phyloP scores from a whole-genome alignment of 2,329 filamentous ascomycete genomes.

The Nemania sp. region DNA sequence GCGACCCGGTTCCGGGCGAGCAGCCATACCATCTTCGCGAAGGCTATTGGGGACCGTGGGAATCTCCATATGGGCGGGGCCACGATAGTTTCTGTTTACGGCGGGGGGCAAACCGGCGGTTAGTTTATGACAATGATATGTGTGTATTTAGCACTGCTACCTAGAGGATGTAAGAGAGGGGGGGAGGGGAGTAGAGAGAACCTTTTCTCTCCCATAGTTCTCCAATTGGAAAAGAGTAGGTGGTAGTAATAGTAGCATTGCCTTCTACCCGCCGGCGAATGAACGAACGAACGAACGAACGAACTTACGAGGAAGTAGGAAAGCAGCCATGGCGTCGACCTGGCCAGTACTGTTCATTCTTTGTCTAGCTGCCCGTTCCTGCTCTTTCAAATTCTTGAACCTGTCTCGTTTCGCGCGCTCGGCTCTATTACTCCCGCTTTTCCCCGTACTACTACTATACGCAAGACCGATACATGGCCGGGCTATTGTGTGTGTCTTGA shows the following conservation, averaged over 20 bases:
- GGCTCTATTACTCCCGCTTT: slow-evolving; percentile 35
- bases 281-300: neutral
- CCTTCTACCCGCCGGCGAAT: neutral
- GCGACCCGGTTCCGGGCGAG: slow-evolving; percentile 53
- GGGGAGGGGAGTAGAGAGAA: neutral
- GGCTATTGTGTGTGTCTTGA: neutral
- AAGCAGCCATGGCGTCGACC: slow-evolving; percentile 15
- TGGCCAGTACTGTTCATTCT: too few relatives aligned
- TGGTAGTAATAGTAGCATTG: neutral
- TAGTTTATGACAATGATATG: slow-evolving; percentile 5
- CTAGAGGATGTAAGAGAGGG: neutral
- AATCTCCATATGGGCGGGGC: slow-evolving; percentile 48
- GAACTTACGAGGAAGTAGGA: slow-evolving; percentile 44
- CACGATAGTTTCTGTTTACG: slow-evolving; percentile 45
- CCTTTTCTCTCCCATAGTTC: neutral
- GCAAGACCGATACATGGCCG: slow-evolving; percentile 27
- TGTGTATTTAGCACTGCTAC: neutral
- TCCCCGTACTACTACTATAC: slow-evolving; percentile 18
- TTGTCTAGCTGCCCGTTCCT: neutral
- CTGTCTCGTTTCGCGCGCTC: neutral
- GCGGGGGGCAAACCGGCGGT: neutral
- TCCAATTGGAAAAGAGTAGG: neutral
- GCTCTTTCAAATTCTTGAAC: neutral
- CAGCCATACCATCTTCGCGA: slow-evolving; percentile 44
- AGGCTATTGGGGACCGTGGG: slow-evolving; percentile 43